Conservation (phyloP, 139 green algal species). For the Pleodorina starrii region DNA sequence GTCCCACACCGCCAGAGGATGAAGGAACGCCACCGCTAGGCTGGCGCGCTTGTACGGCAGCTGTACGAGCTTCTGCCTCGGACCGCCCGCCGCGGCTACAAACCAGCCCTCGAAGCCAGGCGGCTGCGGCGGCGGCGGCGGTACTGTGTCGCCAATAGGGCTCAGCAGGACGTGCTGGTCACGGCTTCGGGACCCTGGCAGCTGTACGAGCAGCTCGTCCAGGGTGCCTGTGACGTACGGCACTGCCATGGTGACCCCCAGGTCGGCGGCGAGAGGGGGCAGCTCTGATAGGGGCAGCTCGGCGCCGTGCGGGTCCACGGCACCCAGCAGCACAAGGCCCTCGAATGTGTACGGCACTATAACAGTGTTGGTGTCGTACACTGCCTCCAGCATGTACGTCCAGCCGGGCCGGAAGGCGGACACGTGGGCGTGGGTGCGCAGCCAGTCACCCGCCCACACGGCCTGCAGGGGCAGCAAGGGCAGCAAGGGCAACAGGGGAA, state of each 20-base stretch:
- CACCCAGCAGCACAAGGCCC: constrained; percentile 51
- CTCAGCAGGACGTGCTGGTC: no score
- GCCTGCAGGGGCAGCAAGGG: no score
- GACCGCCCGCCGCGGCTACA: not conserved
- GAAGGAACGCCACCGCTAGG: not conserved
- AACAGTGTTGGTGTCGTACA: constrained; percentile 38
- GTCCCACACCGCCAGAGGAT: constrained; percentile 53
- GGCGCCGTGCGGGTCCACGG: constrained; percentile 12
- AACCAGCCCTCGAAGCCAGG: constrained; percentile 52
- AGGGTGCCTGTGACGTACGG: not conserved
- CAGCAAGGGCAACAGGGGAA: no score
- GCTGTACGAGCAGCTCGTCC: not conserved
- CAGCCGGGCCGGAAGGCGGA: constrained; percentile 41
- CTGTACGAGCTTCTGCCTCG: constrained; percentile 49
- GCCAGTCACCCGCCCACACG: constrained; percentile 20
- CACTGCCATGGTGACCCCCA: constrained; percentile 35
- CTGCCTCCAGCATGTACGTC: no score
- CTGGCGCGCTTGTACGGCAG: not conserved
- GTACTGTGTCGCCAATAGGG: no score
- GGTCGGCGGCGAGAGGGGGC: constrained; percentile 1
- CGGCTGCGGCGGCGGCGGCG: not conserved
- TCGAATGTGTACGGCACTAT: constrained; percentile 53
- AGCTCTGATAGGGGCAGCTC: constrained; percentile 13
- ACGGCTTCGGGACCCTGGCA: not conserved
- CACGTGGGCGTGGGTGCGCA: no score